Evolutionary conservation across 805 yeast genomes (phyloP), one percentile per base, ranked within the genome.

Genomic region (Barnettozyma vustinii): DNA sequence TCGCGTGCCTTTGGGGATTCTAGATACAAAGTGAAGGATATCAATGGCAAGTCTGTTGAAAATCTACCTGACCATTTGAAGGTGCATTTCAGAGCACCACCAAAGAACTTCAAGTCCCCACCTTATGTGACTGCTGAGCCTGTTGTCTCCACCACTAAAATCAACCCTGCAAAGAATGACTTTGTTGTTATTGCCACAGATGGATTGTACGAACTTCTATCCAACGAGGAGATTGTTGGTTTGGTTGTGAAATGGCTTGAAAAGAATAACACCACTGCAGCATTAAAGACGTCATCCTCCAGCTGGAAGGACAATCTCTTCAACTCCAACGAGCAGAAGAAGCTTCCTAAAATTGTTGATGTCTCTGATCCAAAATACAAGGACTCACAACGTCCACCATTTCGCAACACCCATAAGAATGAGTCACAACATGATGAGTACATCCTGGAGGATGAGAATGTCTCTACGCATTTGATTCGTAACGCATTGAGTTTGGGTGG

Each of bases 101-200:
- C 95, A 30, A 78, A 79, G 46, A 78, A 80, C 56, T 75, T 88
- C 52, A 73, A 81, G 51, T 84, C 97, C 2, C 99, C 99, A 3
- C 99, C 99, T 0, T 94, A 94, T 65, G 97, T 94, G 35, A 94
- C 99, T 1, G 98, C 99, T 1, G 91, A 85, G 64, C 99, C 99
- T 0, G 96, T 86, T 26, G 75, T 91, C 23, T 85, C 96, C 2
- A 83, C 96, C 2, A 84, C 91, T 12, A 80, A 83, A 59, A 77
- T 91, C 44, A 75, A 76, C 45, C 84, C 90, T 1, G 72, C 75
- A 19, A 80, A 83, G 55, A 83, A 87, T 55, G 94, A 89, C 62
- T 94, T 94, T 59, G 69, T 94, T 64, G 96, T 94, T 30, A 73
- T 94, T 78, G 99, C 92, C 0, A 83, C 95, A 19, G 99, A 94